These are phyloP conservation scores for Phaeosphaeria sp. DNA, from an alignment of 2,329 filamentous ascomycete genomes.

Conservation along the genomic window DNA sequence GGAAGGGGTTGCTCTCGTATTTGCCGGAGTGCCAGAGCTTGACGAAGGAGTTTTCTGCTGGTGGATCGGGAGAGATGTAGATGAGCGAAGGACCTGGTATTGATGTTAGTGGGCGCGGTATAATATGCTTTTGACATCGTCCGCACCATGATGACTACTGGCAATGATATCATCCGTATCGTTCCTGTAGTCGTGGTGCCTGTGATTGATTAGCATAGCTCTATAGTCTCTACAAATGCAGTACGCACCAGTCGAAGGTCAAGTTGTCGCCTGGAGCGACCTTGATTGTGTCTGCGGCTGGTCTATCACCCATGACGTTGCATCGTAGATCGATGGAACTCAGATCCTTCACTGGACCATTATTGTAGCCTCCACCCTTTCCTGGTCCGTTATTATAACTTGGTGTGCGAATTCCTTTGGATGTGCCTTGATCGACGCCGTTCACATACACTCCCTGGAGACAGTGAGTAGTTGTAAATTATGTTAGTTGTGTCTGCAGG, in stretches of 20 bases:
- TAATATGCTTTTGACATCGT: not conserved
- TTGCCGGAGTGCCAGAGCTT: constrained; percentile 51
- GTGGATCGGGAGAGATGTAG: constrained; percentile 51
- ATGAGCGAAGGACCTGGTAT: constrained; percentile 45
- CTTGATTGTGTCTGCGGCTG: constrained; percentile 45
- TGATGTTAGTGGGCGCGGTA: not conserved
- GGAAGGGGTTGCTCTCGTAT: constrained; percentile 38
- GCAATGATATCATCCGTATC: constrained; percentile 44
- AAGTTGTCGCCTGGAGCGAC: constrained; percentile 47
- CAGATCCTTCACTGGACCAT: constrained; percentile 51
- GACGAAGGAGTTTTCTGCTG: constrained; percentile 47
- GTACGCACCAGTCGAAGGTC: constrained; percentile 45
- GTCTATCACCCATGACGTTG: constrained; percentile 50
- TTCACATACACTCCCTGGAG: constrained; percentile 41
- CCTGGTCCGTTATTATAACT: constrained; percentile 46
- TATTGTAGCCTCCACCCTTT: constrained; percentile 43
- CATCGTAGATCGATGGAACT: constrained; percentile 48
- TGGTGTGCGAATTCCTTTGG: constrained; percentile 37
- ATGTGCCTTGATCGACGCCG: constrained; percentile 38
- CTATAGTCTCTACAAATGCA: not conserved
- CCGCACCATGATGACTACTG: constrained; percentile 30
- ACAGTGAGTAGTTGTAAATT: not conserved
- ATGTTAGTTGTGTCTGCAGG: not conserved
- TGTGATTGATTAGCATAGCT: not conserved
- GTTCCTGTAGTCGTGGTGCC: constrained; percentile 47